Conservation (phyloP, 306 rosid species). For the Citrullus amarus region DNA sequence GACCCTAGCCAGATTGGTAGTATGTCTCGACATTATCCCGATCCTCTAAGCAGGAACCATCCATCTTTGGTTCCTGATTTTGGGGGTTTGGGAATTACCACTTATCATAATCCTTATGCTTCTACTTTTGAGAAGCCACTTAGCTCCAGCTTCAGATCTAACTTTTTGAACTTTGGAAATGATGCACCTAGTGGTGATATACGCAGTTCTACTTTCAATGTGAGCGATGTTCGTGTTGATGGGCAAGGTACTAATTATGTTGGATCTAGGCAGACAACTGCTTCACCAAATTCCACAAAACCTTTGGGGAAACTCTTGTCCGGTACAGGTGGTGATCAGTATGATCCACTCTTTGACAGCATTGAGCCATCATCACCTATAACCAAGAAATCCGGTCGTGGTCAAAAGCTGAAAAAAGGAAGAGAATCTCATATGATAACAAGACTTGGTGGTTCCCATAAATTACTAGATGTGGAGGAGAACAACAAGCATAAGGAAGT, state of each 20-base stretch:
- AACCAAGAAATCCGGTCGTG: slow-evolving; percentile 27
- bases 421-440: slow-evolving; percentile 40
- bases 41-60: slow-evolving; percentile 13
- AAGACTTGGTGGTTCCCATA: slow-evolving; percentile 39
- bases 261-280: slow-evolving; percentile 42
- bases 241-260: slow-evolving; percentile 35
- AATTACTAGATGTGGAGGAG: slow-evolving; percentile 52
- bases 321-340: slow-evolving; percentile 51
- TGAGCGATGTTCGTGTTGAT: slow-evolving; percentile 18
- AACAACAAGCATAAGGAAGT: slow-evolving; percentile 33
- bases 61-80: slow-evolving; percentile 19
- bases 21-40: slow-evolving; percentile 38
- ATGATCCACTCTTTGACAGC: slow-evolving; percentile 90
- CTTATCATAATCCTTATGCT: slow-evolving; percentile 73
- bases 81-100: slow-evolving; percentile 50
- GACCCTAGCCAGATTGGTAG: slow-evolving; percentile 37
- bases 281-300: slow-evolving; percentile 45
- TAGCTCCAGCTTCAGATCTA: slow-evolving; percentile 50
- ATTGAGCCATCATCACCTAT: slow-evolving; percentile 57
- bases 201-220: slow-evolving; percentile 26
- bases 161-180: slow-evolving; percentile 34
- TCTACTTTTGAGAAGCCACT: slow-evolving; percentile 82
- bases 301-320: slow-evolving; percentile 34
- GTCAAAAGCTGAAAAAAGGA: slow-evolving; percentile 40
- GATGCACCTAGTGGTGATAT: slow-evolving; percentile 26